Percentiles rank a stretch among this genome's conserved stretches.
Conservation (phyloP, 2,329 filamentous ascomycete species). For the Nemania sp. region DNA sequence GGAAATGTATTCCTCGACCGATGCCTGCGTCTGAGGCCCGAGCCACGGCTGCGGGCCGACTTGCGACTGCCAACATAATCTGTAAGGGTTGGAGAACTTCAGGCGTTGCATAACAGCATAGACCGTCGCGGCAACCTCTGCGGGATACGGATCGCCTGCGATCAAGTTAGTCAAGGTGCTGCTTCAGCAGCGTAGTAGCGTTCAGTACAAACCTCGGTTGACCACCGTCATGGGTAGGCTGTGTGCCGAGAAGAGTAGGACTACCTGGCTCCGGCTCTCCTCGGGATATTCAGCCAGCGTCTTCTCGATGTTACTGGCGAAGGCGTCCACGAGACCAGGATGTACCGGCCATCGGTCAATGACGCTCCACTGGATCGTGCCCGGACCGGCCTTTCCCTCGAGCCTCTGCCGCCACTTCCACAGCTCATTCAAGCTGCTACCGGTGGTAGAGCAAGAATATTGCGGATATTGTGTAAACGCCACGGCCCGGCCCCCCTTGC, state of each 20-base stretch:
- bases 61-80: slow-evolving; percentile 97
- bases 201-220: slow-evolving; percentile 69
- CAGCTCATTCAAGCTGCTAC: slow-evolving; percentile 92
- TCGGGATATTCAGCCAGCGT: slow-evolving; percentile 83
- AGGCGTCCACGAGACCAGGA: slow-evolving; percentile 84
- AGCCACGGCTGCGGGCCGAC: slow-evolving; percentile 95
- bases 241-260: slow-evolving; percentile 92
- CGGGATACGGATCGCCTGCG: slow-evolving; percentile 86
- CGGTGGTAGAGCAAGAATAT: slow-evolving; percentile 97
- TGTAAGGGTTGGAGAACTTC: slow-evolving; percentile 86
- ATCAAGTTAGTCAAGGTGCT: slow-evolving; percentile 36
- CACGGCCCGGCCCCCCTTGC: slow-evolving; percentile 88
- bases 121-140: slow-evolving; percentile 93
- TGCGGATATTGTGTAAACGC: slow-evolving; percentile 99
- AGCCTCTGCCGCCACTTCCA: slow-evolving; percentile 95
- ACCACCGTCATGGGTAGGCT: slow-evolving; percentile 97
- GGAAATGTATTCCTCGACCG: slow-evolving; percentile 85
- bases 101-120: slow-evolving; percentile 95
- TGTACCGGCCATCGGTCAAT: slow-evolving; percentile 98
- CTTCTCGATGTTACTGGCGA: slow-evolving; percentile 88
- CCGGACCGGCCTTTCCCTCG: slow-evolving; percentile 73
- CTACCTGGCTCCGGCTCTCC: slow-evolving; percentile 77
- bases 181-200: not conserved
- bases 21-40: slow-evolving; percentile 87
- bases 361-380: slow-evolving; percentile 90